phyloP scores from a whole-genome alignment of 1,284 basidiomycete genomes.

The Quambalaria eucalypti region DNA sequence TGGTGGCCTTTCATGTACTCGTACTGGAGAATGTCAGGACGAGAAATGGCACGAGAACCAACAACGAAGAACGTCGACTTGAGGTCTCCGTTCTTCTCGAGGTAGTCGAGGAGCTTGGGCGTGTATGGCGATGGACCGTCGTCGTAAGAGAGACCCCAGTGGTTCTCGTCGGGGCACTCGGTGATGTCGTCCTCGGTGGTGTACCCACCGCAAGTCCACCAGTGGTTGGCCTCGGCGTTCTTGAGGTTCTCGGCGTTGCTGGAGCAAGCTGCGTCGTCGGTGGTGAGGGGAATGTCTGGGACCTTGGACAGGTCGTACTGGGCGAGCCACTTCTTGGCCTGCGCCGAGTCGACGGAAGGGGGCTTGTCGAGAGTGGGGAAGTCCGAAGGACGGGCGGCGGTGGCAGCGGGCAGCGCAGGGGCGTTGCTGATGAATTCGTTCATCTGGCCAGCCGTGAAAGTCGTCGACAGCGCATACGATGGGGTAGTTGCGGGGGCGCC shows the following conservation, averaged over 20 bases:
- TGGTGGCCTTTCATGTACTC: constrained; percentile 67
- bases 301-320: constrained; percentile 54
- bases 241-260: constrained; percentile 57
- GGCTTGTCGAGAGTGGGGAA: constrained; percentile 64
- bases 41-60: constrained; percentile 76
- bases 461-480: constrained; percentile 24
- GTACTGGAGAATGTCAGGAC: constrained; percentile 65
- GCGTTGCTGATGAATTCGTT: constrained; percentile 34
- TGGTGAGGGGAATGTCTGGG: constrained; percentile 57
- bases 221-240: constrained; percentile 50
- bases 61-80: constrained; percentile 84
- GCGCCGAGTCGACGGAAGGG: constrained; percentile 60
- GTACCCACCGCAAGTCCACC: constrained; percentile 79
- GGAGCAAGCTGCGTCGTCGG: constrained; percentile 57
- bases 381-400: constrained; percentile 35
- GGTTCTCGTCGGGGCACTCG: constrained; percentile 66
- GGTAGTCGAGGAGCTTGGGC: constrained; percentile 59
- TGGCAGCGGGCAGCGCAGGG: constrained; percentile 20
- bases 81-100: constrained; percentile 58
- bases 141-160: constrained; percentile 64
- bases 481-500: constrained; percentile 20
- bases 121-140: constrained; percentile 77
- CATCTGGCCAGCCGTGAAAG: constrained; percentile 23
- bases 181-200: constrained; percentile 65
- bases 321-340: constrained; percentile 65